These are phyloP conservation scores for Amanita subjunquillea DNA, from an alignment of 768 basidiomycete genomes.

Conservation along the genomic window DNA sequence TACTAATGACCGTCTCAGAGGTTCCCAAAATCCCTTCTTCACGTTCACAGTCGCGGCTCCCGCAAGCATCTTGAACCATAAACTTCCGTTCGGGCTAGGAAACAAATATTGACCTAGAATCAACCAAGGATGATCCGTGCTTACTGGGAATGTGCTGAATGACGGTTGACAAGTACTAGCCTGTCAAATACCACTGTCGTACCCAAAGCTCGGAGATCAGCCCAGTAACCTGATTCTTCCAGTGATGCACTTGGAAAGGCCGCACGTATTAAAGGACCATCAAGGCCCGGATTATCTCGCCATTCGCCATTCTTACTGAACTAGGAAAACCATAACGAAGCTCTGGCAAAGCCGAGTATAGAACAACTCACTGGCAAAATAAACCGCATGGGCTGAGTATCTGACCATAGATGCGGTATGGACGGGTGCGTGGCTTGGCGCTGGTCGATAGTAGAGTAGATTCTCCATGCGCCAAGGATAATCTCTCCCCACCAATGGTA, in stretches of 20 bases:
- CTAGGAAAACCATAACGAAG: not conserved
- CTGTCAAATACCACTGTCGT: slow-evolving; percentile 52
- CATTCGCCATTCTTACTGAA: slow-evolving; percentile 26
- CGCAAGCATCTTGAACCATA: slow-evolving; percentile 27
- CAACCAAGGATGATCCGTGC: slow-evolving; percentile 7
- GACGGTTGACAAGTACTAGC: slow-evolving; percentile 51
- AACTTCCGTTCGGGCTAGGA: slow-evolving; percentile 15
- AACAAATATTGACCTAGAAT: slow-evolving; percentile 9
- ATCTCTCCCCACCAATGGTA: slow-evolving; percentile 40
- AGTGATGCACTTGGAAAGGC: slow-evolving; percentile 52
- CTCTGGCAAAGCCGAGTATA: too few species aligned
- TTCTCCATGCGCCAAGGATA: slow-evolving; percentile 30
- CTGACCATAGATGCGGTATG: slow-evolving; percentile 2
- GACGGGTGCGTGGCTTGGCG: not conserved
- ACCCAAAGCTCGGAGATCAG: slow-evolving; percentile 35
- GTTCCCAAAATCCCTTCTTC: slow-evolving; percentile 22
- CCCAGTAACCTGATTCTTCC: slow-evolving; percentile 52
- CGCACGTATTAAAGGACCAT: slow-evolving; percentile 53
- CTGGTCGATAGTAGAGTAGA: slow-evolving; percentile 19
- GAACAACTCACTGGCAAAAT: slow-evolving; percentile 18
- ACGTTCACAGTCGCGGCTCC: slow-evolving; percentile 20
- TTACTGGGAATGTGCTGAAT: slow-evolving; percentile 43
- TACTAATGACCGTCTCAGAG: slow-evolving; percentile 19
- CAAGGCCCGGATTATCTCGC: slow-evolving; percentile 53
- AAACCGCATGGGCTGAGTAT: slow-evolving; percentile 14